Base-by-base conservation (phyloP, 352 stramenopile genomes). In the Pythium phragmiticola region DNA sequence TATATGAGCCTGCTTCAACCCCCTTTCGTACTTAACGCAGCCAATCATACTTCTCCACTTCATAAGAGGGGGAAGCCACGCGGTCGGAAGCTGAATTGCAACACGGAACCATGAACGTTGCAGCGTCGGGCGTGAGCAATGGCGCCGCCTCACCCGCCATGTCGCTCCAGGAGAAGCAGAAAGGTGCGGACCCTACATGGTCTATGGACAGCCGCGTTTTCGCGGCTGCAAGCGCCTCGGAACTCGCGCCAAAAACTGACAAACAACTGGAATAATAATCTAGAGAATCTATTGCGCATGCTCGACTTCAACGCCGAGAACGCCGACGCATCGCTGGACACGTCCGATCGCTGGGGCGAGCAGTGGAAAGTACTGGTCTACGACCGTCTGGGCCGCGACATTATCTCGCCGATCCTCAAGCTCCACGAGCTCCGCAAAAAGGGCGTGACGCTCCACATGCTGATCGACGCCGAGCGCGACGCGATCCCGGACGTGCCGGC, bases 341-440 rank as follows among this genome's bases (percentile, higher is more conserved):
- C 72, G 60, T 63, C 72, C 77, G 83, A 92, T 42, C 69, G 81
- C 64, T 95, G 86, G 86, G 83, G 84, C 14, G 81, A 95, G 34
- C 86, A 95, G 58, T 95, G 87, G 87, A 99, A 99, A 70, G 95
- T 99, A 46, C 77, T 99, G 36, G 96, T 99, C 64, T 99, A 99
- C 76, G 97, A 99, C 80, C 77, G 79, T 28, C 88, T 96, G 64
- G 98, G 93, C 68, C 90, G 95, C 39, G 94, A 98, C 68, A 98
- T 99, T 68, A 98, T 99, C 72, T 98, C 94, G 33, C 97, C 97
- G 21, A 94, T 99, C 28, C 75, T 99, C n/a, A 98, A 97, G 64
- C 95, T 99, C 36, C 92, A 96, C 62, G 91, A 98, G 74, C 88
- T 99, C 16, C 90, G 97, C 47, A 94, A 97, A 63, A 96, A 97